Conservation (phyloP, 257 asterid species). For the Primulina tabacum region DNA sequence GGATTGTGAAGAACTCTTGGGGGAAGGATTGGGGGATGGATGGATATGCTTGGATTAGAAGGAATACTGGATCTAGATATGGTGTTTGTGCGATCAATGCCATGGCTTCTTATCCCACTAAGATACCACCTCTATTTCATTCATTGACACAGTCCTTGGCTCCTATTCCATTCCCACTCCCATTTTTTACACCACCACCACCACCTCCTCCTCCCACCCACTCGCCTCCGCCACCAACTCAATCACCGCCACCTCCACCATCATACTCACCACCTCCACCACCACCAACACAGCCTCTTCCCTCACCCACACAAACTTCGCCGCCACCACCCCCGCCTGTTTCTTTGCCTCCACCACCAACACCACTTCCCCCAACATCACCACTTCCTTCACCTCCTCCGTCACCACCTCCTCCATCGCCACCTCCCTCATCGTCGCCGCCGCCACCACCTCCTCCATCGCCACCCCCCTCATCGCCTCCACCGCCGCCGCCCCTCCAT, state of each 20-base stretch:
- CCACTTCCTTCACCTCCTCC: too few relatives aligned
- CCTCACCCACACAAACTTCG: too few relatives aligned
- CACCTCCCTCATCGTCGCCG: too few relatives aligned
- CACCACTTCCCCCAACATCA: too few relatives aligned
- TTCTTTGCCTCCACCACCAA: too few relatives aligned
- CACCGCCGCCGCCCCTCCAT: too few relatives aligned
- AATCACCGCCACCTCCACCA: background rate
- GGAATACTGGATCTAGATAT: background rate
- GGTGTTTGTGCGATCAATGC: conserved; percentile 37
- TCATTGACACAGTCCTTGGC: background rate
- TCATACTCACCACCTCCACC: too few relatives aligned
- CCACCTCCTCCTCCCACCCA: background rate
- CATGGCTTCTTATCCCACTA: conserved; percentile 16
- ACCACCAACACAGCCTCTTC: background rate
- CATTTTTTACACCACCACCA: too few relatives aligned
- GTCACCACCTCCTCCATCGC: too few relatives aligned
- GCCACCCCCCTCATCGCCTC: too few relatives aligned
- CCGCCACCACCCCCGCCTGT: too few relatives aligned
- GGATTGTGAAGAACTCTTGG: conserved; percentile 40
- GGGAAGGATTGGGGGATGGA: conserved; percentile 37
- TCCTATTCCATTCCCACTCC: background rate
- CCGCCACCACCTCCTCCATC: too few relatives aligned
- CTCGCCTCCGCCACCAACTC: background rate
- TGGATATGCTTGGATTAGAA: conserved; percentile 25
- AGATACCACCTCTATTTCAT: background rate